Percentiles rank a stretch among this genome's conserved stretches.
These are phyloP conservation scores for Pythium biforme DNA, from an alignment of 352 stramenopile genomes.

Conservation along the genomic window DNA sequence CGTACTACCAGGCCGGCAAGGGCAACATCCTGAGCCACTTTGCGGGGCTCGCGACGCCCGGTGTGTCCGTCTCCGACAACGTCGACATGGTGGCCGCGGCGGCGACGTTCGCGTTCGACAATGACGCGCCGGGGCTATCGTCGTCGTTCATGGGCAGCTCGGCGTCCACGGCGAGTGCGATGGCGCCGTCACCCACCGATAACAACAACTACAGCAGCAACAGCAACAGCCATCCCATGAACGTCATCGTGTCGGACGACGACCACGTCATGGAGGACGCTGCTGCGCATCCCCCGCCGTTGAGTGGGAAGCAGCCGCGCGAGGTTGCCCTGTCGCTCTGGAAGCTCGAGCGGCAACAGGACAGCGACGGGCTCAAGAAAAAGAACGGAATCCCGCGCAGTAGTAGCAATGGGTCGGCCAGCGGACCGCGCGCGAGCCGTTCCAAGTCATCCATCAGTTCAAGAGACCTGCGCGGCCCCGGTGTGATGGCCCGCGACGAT, in stretches of 20 bases:
- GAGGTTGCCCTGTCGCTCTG: conserved; percentile 21
- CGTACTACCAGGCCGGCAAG: conserved; percentile 51
- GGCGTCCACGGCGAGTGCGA: conserved; percentile 20
- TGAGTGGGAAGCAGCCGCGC: conserved; percentile 18
- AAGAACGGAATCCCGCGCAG: conserved; percentile 12
- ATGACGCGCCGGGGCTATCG: not conserved
- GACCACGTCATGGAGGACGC: conserved; percentile 20
- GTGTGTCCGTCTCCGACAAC: conserved; percentile 10
- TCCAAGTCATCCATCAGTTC: conserved; percentile 22
- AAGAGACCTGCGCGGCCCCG: conserved; percentile 9
- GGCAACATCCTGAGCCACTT: conserved; percentile 68
- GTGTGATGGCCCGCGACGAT: conserved; percentile 14
- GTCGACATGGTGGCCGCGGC: not conserved
- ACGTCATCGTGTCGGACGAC: conserved; percentile 22
- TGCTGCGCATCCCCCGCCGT: no score
- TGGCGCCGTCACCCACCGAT: conserved; percentile 14
- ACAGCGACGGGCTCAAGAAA: conserved; percentile 4
- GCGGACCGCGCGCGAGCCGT: not conserved
- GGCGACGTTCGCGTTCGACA: conserved; percentile 1
- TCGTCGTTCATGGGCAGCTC: conserved; percentile 15
- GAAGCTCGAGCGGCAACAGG: conserved; percentile 22
- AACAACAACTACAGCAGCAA: not conserved
- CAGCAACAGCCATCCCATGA: not conserved
- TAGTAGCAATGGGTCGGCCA: conserved; percentile 3
- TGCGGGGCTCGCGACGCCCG: conserved; percentile 44